Evolutionary conservation across 2,329 filamentous ascomycete genomes (phyloP), one percentile per base, ranked within the genome.

Genomic region (Coniochaeta prunicola): DNA sequence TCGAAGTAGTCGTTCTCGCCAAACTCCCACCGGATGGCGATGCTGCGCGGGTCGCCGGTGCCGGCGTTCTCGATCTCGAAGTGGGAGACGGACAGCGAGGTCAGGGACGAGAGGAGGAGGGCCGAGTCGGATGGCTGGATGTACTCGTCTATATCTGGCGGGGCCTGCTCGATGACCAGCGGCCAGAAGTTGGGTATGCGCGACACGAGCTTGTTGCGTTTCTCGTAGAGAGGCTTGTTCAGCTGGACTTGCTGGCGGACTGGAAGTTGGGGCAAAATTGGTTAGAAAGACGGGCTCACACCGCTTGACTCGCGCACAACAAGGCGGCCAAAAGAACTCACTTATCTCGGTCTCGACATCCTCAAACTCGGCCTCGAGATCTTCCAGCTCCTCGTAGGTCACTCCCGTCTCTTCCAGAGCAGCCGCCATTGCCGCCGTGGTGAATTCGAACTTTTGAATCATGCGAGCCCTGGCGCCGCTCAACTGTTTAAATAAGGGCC

Each of bases 121-220:
- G 82, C 81, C 15, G 87, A 86, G 77, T 97, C 93, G 55, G 83
- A 82, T 48, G 91, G 89, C 71, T 91, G 87, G 70, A 97, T 89
- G 80, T 88, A 92, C 74, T 91, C 87, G 76, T 96, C 92, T 66
- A 99, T 83, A 63, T 96, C 91, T 53, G 83, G 81, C 1, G 92
- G 92, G 2, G 90, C 87, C 76, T 92, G 88, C 78, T 96, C 90
- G 71, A 97, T 82, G 59, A 97, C 92, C 60, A 96, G 84, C n/a
- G 90, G 81, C 94, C 94, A 97, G 84, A 97, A 99, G 77, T 90
- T 86, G 66, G 86, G 84, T 69, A 97, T 92, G 69, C 87, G 80
- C 63, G 82, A 74, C 64, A 94, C 78, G 63, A 91, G 75, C 66
- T 84, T 81, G 64, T 84, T 80, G 70, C 93, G 91, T 76, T 89